Percentiles rank a stretch among this genome's conserved stretches.
Conservation (phyloP, 257 asterid species). For the Ilex asprella region DNA sequence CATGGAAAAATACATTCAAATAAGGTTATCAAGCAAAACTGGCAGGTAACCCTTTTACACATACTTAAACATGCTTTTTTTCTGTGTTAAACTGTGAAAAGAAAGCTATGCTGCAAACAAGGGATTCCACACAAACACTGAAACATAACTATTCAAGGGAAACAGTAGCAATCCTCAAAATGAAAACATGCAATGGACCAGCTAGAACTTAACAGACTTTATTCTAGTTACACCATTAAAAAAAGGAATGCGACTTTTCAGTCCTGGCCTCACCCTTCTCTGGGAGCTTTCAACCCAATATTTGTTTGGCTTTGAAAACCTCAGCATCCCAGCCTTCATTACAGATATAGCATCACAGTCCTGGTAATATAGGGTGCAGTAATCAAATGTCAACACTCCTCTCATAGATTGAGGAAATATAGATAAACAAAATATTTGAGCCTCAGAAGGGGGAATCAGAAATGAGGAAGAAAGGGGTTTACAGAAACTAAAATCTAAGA, state of each 20-base stretch:
- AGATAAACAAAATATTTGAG: neutral
- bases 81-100: neutral
- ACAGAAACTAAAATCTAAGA: neutral
- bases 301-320: conserved; percentile 74
- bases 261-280: conserved; percentile 59
- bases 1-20: too few species aligned
- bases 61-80: neutral
- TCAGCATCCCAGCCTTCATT: conserved; percentile 69
- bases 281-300: conserved; percentile 94
- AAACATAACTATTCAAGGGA: neutral
- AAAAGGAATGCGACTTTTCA: neutral
- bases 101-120: neutral
- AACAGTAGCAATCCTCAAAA: neutral
- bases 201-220: neutral
- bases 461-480: too few species aligned
- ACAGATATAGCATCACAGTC: conserved; percentile 66
- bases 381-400: neutral
- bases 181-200: neutral
- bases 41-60: neutral
- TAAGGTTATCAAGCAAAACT: neutral
- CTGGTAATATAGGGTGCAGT: conserved; percentile 26
- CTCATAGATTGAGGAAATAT: neutral
- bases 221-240: neutral
- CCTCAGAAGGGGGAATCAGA: too few species aligned
- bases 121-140: neutral